These are phyloP conservation scores for Leccinum laetum DNA, from an alignment of 1,284 basidiomycete genomes.

Conservation along the genomic window DNA sequence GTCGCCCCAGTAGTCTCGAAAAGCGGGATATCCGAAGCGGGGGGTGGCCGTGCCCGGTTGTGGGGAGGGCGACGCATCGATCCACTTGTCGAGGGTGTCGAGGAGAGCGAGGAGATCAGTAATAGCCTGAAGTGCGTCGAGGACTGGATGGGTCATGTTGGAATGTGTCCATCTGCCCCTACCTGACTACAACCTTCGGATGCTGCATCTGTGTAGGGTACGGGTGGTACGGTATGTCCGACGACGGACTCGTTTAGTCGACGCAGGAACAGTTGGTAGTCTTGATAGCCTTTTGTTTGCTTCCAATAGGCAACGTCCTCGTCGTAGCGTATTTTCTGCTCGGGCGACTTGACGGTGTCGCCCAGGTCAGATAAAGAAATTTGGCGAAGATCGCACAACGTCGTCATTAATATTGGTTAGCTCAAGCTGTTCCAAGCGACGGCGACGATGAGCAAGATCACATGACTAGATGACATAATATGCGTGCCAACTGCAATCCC, in stretches of 20 bases:
- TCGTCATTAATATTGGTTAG: conserved; percentile 15
- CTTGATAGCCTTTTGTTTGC: conserved; percentile 64
- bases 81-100: conserved; percentile 74
- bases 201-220: conserved; percentile 1
- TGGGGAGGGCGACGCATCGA: conserved; percentile 80
- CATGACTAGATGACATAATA: conserved; percentile 27
- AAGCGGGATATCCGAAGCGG: conserved; percentile 94
- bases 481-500: conserved; percentile 6
- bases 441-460: conserved; percentile 11
- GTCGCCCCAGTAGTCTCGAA: conserved; percentile 80
- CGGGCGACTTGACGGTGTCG: conserved; percentile 36
- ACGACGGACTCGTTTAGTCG: conserved; percentile 75
- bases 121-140: conserved; percentile 44
- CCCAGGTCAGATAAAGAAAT: conserved; percentile 37
- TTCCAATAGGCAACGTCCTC: conserved; percentile 71
- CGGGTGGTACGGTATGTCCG: conserved; percentile 45
- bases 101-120: conserved; percentile 56
- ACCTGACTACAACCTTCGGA: conserved; percentile 21
- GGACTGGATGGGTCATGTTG: neutral
- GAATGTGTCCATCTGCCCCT: neutral
- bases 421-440: too few species aligned
- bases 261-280: conserved; percentile 73
- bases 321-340: conserved; percentile 64
- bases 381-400: conserved; percentile 42
- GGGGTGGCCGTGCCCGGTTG: conserved; percentile 62